These are phyloP conservation scores for Tolypocladium paradoxum DNA, from an alignment of 2,329 filamentous ascomycete genomes.

Conservation along the genomic window DNA sequence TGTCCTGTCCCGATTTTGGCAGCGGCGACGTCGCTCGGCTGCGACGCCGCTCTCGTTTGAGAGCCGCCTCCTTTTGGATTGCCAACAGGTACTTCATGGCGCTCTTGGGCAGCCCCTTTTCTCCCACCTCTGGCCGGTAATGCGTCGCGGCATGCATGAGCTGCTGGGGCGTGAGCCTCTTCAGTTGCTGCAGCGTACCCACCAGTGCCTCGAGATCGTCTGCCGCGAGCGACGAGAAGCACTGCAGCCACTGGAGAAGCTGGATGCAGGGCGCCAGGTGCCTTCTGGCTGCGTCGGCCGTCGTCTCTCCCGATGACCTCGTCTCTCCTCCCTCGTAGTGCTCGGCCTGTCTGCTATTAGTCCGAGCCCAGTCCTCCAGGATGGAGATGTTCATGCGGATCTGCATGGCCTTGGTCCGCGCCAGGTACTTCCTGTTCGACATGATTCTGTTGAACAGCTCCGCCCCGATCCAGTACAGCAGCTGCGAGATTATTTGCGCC, in stretches of 20 bases:
- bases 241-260: constrained; percentile 92
- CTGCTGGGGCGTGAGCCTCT: constrained; percentile 74
- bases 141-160: constrained; percentile 85
- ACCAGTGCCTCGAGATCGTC: constrained; percentile 85
- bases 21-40: constrained; percentile 35
- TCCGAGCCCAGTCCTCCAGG: constrained; percentile 89
- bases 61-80: constrained; percentile 63
- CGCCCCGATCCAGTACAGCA: constrained; percentile 91
- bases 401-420: constrained; percentile 97
- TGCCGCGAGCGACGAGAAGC: constrained; percentile 78
- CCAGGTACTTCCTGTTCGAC: constrained; percentile 88
- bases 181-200: constrained; percentile 80
- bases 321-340: constrained; percentile 92
- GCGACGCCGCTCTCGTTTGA: constrained; percentile 43
- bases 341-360: constrained; percentile 88
- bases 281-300: constrained; percentile 69
- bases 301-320: constrained; percentile 74
- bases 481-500: constrained; percentile 79
- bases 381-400: constrained; percentile 98
- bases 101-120: constrained; percentile 81
- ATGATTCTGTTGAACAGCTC: constrained; percentile 98
- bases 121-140: constrained; percentile 89
- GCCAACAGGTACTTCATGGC: constrained; percentile 77
- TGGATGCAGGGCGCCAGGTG: constrained; percentile 89
- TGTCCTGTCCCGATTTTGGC: constrained; percentile 22